Conservation (phyloP, 129 eudicot species). For the Chrysanthemum makinoi region DNA sequence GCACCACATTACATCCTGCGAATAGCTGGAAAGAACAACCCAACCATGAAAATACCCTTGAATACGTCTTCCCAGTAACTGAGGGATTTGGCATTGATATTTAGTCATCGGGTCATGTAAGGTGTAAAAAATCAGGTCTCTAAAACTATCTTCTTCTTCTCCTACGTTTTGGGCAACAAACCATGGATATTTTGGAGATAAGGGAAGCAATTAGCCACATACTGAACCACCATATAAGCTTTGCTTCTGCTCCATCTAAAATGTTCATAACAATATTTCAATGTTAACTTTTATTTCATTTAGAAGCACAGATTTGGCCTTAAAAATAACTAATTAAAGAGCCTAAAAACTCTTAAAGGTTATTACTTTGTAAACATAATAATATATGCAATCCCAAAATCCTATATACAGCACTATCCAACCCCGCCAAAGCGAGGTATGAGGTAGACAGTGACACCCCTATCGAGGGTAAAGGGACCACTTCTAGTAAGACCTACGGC, state of each 20-base stretch:
- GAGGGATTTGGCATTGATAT: slow-evolving; percentile 11
- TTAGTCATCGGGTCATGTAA: background rate
- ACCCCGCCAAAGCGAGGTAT: no score
- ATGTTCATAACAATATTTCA: no score
- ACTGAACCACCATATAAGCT: background rate
- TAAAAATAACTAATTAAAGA: no score
- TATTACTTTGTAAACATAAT: no score
- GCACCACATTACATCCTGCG: slow-evolving; percentile 1
- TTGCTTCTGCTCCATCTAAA: background rate
- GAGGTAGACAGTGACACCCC: no score
- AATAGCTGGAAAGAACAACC: slow-evolving; percentile 1
- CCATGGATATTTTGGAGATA: slow-evolving; percentile 9
- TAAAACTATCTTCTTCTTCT: background rate
- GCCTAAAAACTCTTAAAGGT: no score
- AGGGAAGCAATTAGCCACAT: background rate
- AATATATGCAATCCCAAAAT: no score
- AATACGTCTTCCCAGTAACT: background rate
- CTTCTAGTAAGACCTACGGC: no score
- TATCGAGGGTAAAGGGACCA: no score
- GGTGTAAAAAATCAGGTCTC: background rate
- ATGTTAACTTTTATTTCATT: no score
- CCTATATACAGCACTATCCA: no score
- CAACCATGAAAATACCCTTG: background rate
- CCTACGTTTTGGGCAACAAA: background rate
- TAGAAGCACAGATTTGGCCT: no score